Base-by-base conservation (phyloP, 2,329 filamentous ascomycete genomes). In the Fusarium sp. region DNA sequence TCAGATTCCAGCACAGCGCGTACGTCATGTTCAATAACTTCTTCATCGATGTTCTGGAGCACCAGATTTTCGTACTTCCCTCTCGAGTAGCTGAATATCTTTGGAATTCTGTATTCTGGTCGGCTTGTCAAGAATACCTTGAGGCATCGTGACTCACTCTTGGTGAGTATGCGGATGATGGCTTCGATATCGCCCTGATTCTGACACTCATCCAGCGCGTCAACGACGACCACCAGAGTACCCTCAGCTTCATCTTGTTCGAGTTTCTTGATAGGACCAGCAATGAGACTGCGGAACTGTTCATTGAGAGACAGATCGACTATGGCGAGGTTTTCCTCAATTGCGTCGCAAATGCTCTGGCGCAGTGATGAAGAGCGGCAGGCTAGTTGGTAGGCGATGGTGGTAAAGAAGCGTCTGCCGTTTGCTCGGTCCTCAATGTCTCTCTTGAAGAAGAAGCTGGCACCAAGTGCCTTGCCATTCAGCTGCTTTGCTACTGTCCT, bases 361-460 rank as follows among this genome's bases (percentile, higher is more conserved):
- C 51, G 66, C 5, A 80, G 28, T 8, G 43, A 39, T 24, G 76
- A 74, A 6, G 75, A 51, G 12, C 54, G 61, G 0, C 29, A 26
- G 3, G 68, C 62, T 6, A 81, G 67, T 48, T 80, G 73, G 12
- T 41, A 42, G 9, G 75, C 72, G 32, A 82, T 69, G 0, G 78
- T 81, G 3, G 76, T 68, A 24, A 82, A 74, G 39, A 82, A 73
- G 47, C 67, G 70, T 22, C 56, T 61, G 2, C 73, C 73, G 38
- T 72, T 73, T 5, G 75, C 73, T 22, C 76, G 72, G 57, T 80
- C 76, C 5, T 61, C 68, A 46, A 78, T 76, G 3, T 75, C 78
- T 61, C 69, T 74, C 49, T 78, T 79, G 66, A 82, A 83, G 68
- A 81, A 81, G 61, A 82, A 81, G 55, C 73, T 78, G 3, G 74